Conservation (phyloP, 345 rosid genomes). For the Salix caprea region DNA sequence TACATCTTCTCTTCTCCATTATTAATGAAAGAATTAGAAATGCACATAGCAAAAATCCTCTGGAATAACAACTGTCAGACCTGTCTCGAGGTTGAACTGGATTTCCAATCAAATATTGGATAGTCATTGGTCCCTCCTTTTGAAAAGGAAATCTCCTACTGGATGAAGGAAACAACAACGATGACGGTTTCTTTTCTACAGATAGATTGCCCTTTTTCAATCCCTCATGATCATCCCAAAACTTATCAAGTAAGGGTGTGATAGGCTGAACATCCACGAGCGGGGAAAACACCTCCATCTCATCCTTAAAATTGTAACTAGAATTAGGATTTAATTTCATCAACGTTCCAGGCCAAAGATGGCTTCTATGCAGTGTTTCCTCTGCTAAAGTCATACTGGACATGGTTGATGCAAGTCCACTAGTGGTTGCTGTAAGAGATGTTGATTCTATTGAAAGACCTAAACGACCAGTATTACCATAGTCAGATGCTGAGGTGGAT, state of each 20-base stretch:
- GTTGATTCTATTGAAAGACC: constrained; percentile 38
- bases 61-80: constrained; percentile 31
- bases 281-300: constrained; percentile 95
- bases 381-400: constrained; percentile 43
- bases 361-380: constrained; percentile 64
- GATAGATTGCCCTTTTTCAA: constrained; percentile 47
- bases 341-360: constrained; percentile 61
- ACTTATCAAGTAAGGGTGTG: constrained; percentile 71
- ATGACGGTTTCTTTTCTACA: constrained; percentile 62
- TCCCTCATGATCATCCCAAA: constrained; percentile 64
- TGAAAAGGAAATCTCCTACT: constrained; percentile 59
- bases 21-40: background rate
- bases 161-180: constrained; percentile 65
- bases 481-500: constrained; percentile 44
- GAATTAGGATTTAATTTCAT: constrained; percentile 69
- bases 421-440: constrained; percentile 23
- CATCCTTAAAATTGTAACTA: constrained; percentile 69
- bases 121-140: constrained; percentile 62
- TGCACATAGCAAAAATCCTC: background rate
- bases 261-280: constrained; percentile 71
- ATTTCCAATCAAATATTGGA: constrained; percentile 76
- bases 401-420: constrained; percentile 39
- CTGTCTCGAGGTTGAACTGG: constrained; percentile 66
- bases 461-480: constrained; percentile 39
- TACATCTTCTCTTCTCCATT: background rate